Evolutionary conservation across 805 yeast genomes (phyloP), one percentile per base, ranked within the genome.

Genomic region (Wickerhamomyces chambardii): DNA sequence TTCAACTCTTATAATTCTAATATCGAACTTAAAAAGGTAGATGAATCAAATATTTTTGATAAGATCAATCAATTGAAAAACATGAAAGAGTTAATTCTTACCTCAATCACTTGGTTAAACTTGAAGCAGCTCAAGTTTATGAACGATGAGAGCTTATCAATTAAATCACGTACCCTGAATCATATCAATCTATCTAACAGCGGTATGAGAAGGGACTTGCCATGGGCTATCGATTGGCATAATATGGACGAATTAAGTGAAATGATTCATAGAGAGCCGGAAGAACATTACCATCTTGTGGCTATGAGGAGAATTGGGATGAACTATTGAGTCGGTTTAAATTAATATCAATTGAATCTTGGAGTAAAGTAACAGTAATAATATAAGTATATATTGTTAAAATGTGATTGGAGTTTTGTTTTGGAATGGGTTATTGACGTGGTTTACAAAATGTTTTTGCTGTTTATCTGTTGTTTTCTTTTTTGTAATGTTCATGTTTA

Each of bases 51-150:
- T 31, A 45, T 55, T 17, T 29, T 51, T 27, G 27, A 29, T 6
- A 39, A 22, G 47, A 47, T 64, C 37, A 64, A 38, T 24, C 51
- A 48, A 31, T 50, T 75, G 37, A 54, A 38, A 40, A 60, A 53
- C 33, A 54, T 68, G 43, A 63, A 64, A 34, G 5, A 29, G 4
- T 46, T 50, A 34, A 37, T 26, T 38, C 52, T 69, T 45, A 56
- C 61, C 17, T 68, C 68, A 8, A 64, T 64, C 54, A 64, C 67
- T 36, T 74, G 73, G 78, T 50, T 66, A 28, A 65, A 56, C 46
- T 68, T 59, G 45, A 63, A 44, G 36, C 35, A 58, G 35, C 52
- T 64, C 44, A 49, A 55, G 49, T 37, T 53, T 35, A 64, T 55
- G 15, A 31, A 40, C 10, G 31, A 37, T 6, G 37, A 47, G 10